These are phyloP conservation scores for Trichoderma sp. DNA, from an alignment of 2,329 filamentous ascomycete species.

Conservation along the genomic window DNA sequence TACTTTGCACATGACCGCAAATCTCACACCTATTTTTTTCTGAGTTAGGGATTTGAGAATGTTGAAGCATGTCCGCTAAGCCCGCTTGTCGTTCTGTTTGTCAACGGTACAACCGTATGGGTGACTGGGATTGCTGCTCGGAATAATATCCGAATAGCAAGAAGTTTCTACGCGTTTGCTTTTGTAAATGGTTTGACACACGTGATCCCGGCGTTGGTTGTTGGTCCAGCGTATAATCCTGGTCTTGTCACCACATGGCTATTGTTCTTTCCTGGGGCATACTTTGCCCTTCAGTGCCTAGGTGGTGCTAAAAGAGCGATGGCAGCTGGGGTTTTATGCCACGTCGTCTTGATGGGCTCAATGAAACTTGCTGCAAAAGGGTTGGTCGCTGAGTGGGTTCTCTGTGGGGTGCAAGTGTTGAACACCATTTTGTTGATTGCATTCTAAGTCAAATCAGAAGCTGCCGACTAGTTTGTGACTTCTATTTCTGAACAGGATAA, in stretches of 20 bases:
- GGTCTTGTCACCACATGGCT: background rate
- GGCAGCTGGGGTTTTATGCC: background rate
- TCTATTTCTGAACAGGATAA: background rate
- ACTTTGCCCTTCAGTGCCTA: background rate
- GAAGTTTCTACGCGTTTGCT: background rate
- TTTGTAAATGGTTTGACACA: slow-evolving; percentile 11
- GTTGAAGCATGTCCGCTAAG: background rate
- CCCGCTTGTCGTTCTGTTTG: slow-evolving; percentile 2
- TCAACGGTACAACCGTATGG: slow-evolving; percentile 6
- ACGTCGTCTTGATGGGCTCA: slow-evolving; percentile 10
- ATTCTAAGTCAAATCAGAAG: background rate
- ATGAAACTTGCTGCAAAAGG: slow-evolving; percentile 16
- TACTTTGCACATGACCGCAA: background rate
- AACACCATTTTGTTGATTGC: background rate
- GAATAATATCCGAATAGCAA: background rate
- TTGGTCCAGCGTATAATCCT: background rate
- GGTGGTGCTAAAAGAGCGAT: background rate
- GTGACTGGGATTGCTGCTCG: background rate
- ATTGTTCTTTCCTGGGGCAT: slow-evolving; percentile 1
- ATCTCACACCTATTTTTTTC: background rate
- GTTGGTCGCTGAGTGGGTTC: background rate
- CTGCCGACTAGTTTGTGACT: background rate
- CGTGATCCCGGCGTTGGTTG: background rate
- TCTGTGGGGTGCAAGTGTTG: slow-evolving; percentile 6
- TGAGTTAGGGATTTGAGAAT: background rate